phyloP scores from a whole-genome alignment of 75 land plant genomes.

The Azolla pinnata region DNA sequence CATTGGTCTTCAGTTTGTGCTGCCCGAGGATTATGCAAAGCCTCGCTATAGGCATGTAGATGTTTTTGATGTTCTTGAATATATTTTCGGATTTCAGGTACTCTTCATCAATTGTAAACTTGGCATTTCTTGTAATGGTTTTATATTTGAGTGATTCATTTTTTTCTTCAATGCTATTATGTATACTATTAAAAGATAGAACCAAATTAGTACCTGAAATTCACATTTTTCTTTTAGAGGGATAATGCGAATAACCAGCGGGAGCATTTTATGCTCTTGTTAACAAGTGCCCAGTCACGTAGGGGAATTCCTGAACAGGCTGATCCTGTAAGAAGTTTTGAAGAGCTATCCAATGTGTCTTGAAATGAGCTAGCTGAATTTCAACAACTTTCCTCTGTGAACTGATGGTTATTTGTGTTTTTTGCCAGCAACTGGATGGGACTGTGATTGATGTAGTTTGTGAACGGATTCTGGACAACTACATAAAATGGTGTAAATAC shows the following conservation, averaged over 20 bases:
- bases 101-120: no score
- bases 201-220: no score
- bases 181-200: no score
- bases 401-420: no score
- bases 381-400: no score
- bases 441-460: constrained; percentile 48
- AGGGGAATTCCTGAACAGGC: constrained; percentile 38
- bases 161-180: no score
- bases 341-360: no score
- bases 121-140: no score
- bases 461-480: constrained; percentile 60
- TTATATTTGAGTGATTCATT: no score
- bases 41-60: constrained; percentile 56
- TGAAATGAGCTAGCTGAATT: no score
- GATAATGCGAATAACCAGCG: constrained; percentile 90
- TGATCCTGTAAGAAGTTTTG: constrained; percentile 66
- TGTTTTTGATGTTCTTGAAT: constrained; percentile 80
- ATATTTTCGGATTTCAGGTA: constrained; percentile 96
- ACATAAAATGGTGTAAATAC: constrained; percentile 82
- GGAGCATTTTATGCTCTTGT: constrained; percentile 70
- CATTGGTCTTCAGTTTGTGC: not conserved
- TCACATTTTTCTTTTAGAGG: constrained; percentile 41
- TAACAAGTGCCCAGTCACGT: constrained; percentile 81
- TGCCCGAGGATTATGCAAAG: constrained; percentile 44
- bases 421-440: constrained; percentile 72